Conservation (phyloP, 768 basidiomycete species). For the Mycena chlorophos region DNA sequence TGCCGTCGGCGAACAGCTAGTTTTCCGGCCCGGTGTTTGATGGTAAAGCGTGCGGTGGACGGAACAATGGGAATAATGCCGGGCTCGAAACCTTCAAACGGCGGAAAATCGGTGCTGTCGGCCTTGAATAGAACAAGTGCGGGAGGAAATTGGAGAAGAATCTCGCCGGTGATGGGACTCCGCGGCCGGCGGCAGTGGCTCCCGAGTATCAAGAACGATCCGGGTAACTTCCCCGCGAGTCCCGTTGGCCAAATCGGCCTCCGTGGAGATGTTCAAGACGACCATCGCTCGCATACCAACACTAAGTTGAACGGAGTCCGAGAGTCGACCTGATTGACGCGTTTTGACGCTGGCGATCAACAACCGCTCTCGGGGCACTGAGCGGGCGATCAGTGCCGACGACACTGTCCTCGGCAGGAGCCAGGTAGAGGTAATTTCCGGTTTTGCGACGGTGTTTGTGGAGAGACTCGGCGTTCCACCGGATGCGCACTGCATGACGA, state of each 20-base stretch:
- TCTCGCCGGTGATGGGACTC: neutral
- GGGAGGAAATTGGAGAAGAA: conserved; percentile 24
- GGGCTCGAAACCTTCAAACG: conserved; percentile 27
- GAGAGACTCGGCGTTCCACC: neutral
- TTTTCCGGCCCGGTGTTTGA: conserved; percentile 3
- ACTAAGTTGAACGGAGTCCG: conserved; percentile 23
- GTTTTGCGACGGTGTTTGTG: neutral
- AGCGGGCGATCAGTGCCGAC: conserved; percentile 7
- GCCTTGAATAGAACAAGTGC: conserved; percentile 30
- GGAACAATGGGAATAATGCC: conserved; percentile 30
- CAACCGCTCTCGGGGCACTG: neutral
- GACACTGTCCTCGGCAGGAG: neutral
- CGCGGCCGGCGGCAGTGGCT: neutral
- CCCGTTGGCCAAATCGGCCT: conserved; percentile 7
- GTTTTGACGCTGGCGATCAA: neutral
- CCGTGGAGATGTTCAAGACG: conserved; percentile 9
- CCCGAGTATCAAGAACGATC: conserved; percentile 1
- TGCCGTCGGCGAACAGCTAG: conserved; percentile 21
- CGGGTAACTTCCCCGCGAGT: conserved; percentile 1
- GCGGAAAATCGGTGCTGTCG: conserved; percentile 22
- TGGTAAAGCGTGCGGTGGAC: conserved; percentile 16
- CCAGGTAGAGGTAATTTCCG: neutral
- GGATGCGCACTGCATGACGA: neutral
- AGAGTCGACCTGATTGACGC: conserved; percentile 2
- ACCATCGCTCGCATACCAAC: conserved; percentile 37